Base-by-base conservation (phyloP, 164 flowering plant genomes). In the Nelumbo lutea region DNA sequence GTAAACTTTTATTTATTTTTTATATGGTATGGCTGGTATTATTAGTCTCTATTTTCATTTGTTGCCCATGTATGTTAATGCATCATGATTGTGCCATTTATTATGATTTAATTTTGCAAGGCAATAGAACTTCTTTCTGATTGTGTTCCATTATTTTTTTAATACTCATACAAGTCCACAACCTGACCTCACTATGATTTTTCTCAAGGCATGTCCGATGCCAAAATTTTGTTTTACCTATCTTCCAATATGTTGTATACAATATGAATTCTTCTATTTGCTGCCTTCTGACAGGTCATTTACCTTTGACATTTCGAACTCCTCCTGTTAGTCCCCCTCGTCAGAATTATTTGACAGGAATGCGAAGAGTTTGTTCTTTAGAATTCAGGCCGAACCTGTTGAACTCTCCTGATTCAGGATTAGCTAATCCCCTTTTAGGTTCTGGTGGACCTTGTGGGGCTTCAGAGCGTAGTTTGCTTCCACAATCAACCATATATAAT, bases 301-400 rank as follows among this genome's bases (percentile, higher is more conserved):
- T 89, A 73, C 92, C 97, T 45, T 68, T 90, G 75, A 85, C 93
- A 63, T 95, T 95, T 77, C 85, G 97, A 83, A 95, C 97, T 71
- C 99, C 99, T 71, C 99, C 99, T 63, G 99, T 95, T 50, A 95
- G 99, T 72, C 99, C 99, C 65, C 99, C 99, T 62, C 80, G 89
- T 58, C 84, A 79, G 64, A 88, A 76, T 81, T 87, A 81, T 72
- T 72, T 90, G 69, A 78, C 89, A 3, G 90, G 96, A 78, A 88
- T 95, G 82, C 83, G 98, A 27, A 91, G 99, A 80, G 97, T 90
- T 65, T 89, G 78, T 62, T 95, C 97, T 59, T 76, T 92, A 62
- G 99, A 95, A 79, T 95, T 95, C 78, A 84, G 92, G 78, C 97
- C 97, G 38, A 90, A 88, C 75, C 69, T 83, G 62, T 71, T 90